Conservation (phyloP, 1,284 basidiomycete genomes). For the Malassezia japonica region DNA sequence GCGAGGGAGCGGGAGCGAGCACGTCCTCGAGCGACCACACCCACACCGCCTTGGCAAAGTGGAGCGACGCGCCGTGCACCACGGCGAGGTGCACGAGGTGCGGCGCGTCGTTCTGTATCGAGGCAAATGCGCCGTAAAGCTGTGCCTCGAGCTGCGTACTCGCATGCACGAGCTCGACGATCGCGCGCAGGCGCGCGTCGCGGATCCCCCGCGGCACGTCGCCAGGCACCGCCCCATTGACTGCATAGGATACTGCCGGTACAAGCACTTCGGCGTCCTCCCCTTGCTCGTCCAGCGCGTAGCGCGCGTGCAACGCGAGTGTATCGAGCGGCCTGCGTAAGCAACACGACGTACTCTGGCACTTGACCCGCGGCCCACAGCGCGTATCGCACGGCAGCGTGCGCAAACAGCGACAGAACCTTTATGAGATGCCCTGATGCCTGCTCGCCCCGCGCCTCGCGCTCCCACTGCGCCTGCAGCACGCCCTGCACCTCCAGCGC, state of each 20-base stretch:
- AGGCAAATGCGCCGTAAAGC: background rate
- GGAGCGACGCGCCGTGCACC: constrained; percentile 7
- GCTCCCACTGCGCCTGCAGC: background rate
- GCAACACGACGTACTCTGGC: constrained; percentile 16
- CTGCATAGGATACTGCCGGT: background rate
- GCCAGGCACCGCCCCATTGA: too few species aligned
- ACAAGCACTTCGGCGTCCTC: background rate
- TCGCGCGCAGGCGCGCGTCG: background rate
- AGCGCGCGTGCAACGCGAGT: background rate
- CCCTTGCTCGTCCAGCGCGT: constrained; percentile 2
- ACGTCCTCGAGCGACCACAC: background rate
- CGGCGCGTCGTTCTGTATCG: background rate
- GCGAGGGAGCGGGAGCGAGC: background rate
- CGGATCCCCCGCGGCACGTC: background rate
- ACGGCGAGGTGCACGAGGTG: background rate
- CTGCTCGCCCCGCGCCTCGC: constrained; percentile 16
- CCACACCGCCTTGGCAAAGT: background rate
- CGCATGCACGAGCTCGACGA: background rate
- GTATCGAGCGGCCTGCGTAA: background rate
- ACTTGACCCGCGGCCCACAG: constrained; percentile 28
- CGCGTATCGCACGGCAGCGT: constrained; percentile 22
- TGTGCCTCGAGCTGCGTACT: background rate
- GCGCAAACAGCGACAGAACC: constrained; percentile 19
- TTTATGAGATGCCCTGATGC: constrained; percentile 20
- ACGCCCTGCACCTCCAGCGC: background rate